Percentiles rank a stretch among this genome's conserved stretches.
Conservation (phyloP, 176 grass and related monocot species). For the Hyparrhenia diplandra region DNA sequence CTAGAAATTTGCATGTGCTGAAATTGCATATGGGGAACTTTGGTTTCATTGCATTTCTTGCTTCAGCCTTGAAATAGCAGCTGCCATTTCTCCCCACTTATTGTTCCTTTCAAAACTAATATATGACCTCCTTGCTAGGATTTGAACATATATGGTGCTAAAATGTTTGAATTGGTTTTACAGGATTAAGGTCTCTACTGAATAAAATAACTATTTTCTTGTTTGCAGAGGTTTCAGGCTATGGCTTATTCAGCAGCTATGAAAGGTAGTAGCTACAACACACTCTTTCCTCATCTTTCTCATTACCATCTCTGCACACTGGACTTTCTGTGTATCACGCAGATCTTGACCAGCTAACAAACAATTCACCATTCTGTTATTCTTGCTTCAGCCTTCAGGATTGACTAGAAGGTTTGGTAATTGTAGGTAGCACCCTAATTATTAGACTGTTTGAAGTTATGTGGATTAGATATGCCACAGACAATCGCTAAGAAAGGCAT, state of each 20-base stretch:
- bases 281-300: not conserved
- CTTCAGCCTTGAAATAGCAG: not conserved
- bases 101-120: not conserved
- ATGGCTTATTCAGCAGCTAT: conserved; percentile 52
- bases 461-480: conserved; percentile 2
- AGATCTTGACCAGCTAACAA: not conserved
- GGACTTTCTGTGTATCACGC: not conserved
- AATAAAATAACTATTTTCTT: not conserved
- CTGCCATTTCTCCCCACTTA: not conserved
- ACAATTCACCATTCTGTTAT: not conserved
- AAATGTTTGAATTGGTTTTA: conserved; percentile 6
- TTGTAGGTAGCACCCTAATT: not conserved
- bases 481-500: not conserved
- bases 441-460: not conserved
- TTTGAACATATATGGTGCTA: not conserved
- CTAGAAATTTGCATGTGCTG: not conserved
- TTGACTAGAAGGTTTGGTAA: not conserved
- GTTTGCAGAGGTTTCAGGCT: conserved; percentile 58
- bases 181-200: conserved; percentile 1
- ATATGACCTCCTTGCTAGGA: not conserved
- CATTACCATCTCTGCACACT: not conserved
- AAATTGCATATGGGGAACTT: conserved; percentile 2
- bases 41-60: not conserved
- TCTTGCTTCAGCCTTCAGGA: not conserved
- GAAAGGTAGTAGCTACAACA: conserved; percentile 48